These are phyloP conservation scores for Lophiostoma macrostomum DNA, from an alignment of 495 filamentous ascomycete species.

Conservation along the genomic window DNA sequence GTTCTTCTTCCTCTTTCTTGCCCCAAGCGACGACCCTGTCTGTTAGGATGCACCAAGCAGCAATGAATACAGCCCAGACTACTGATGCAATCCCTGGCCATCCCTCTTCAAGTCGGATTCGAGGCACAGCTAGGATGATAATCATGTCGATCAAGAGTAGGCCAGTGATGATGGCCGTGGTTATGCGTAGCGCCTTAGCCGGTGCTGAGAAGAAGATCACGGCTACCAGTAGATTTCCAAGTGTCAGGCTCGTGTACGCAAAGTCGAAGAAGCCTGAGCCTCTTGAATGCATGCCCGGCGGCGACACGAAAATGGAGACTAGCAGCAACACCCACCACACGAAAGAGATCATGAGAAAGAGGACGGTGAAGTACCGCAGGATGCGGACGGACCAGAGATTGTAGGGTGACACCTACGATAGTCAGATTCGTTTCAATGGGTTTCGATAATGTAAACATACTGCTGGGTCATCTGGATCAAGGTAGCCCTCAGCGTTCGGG, in stretches of 20 bases:
- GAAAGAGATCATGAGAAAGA: conserved; percentile 71
- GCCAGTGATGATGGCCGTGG: conserved; percentile 60
- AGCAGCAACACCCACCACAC: conserved; percentile 89
- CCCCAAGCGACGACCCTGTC: conserved; percentile 83
- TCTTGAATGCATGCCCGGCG: conserved; percentile 76
- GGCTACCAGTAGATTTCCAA: conserved; percentile 67
- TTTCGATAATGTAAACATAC: conserved; percentile 48
- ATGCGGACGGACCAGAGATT: conserved; percentile 88
- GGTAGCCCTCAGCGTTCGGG: conserved; percentile 58
- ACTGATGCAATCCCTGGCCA: conserved; percentile 86
- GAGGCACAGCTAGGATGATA: conserved; percentile 69
- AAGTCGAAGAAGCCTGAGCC: conserved; percentile 91
- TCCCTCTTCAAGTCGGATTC: conserved; percentile 75
- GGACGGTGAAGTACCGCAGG: conserved; percentile 67
- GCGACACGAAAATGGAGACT: conserved; percentile 81
- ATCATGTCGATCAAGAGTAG: conserved; percentile 77
- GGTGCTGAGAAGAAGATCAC: conserved; percentile 84
- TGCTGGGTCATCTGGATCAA: conserved; percentile 93
- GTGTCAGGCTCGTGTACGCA: conserved; percentile 44
- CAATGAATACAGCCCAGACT: conserved; percentile 67
- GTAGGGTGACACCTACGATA: conserved; percentile 77
- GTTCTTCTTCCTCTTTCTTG: conserved; percentile 85
- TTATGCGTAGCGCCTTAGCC: conserved; percentile 69
- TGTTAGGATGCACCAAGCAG: conserved; percentile 58
- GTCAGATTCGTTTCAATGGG: background rate